Base-by-base conservation (phyloP, 129 eudicot genomes). In the Sambucus nigra region DNA sequence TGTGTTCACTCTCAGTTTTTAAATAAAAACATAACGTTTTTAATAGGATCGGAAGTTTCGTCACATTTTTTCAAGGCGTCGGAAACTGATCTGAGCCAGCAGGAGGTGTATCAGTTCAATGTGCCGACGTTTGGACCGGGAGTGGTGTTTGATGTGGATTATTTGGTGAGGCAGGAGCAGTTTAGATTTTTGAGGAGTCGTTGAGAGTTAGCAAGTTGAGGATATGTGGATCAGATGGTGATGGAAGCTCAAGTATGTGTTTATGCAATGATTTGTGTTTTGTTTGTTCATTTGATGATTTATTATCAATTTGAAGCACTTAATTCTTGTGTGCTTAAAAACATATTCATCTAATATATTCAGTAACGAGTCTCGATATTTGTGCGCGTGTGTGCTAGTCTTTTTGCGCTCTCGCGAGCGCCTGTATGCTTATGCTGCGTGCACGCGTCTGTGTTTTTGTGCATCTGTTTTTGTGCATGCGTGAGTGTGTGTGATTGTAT, bases 121-220 rank as follows among this genome's bases (percentile, higher is more conserved):
- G 98, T 89, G 6, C 98, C 98, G 0, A 89, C 95, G 0, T 89
- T 89, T 41, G 98, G 98, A 0, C 98, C 98, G 5, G 98, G 98
- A 31, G 98, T 89, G 20, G 95, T 89, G 51, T 84, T 84, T 39
- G 97, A 84, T 69, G 97, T 89, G 2, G 98, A 89, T 59, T 89
- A 89, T 55, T 68, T 86, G 0, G 61, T 89, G 9, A 65, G 98
- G 54, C 95, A 84, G 67, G 98, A 89, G 61, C 98, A 89, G 68
- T 89, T 89, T 56, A 70, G 98, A 63, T 89, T 89, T 54, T 89
- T 49, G 84, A 95, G 0, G 97, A 88, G 63, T 78, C 97, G 4
- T 80, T 88, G 26, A 76, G 95, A 28, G n/a, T 81, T 13, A 78
- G 57, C 48, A 89, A 81, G 65, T 73, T 89, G 41, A 89, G 77